Conservation (phyloP, 2,329 filamentous ascomycete genomes). For the Cladosporium sp. region DNA sequence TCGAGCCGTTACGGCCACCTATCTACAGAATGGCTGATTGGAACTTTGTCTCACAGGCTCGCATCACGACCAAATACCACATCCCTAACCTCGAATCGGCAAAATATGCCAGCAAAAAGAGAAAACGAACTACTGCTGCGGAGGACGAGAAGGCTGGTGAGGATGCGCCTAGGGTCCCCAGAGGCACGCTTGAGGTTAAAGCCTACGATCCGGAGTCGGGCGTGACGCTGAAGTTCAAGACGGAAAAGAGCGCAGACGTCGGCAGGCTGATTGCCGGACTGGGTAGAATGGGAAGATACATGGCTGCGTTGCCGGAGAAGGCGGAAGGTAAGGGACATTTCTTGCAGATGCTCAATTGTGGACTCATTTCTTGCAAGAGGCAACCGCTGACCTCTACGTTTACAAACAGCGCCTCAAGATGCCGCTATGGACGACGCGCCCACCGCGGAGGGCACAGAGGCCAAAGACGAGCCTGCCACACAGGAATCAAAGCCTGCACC, state of each 20-base stretch:
- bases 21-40: neutral
- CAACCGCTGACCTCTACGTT: no score
- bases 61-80: constrained; percentile 89
- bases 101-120: constrained; percentile 28
- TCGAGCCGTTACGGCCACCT: neutral
- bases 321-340: constrained; percentile 30
- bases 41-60: constrained; percentile 56
- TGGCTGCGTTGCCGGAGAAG: constrained; percentile 47
- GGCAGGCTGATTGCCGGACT: constrained; percentile 73
- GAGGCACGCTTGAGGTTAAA: constrained; percentile 75
- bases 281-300: constrained; percentile 66
- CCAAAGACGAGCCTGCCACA: no score
- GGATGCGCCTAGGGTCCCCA: constrained; percentile 46
- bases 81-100: constrained; percentile 43
- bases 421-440: constrained; percentile 30
- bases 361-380: no score
- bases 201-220: constrained; percentile 83
- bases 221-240: constrained; percentile 83
- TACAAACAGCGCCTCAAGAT: constrained; percentile 21
- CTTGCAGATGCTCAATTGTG: neutral
- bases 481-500: constrained; percentile 12
- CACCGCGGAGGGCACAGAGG: constrained; percentile 17
- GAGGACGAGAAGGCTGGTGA: constrained; percentile 27
- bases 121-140: constrained; percentile 22
- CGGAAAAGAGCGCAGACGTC: constrained; percentile 87